phyloP scores from a whole-genome alignment of 2,329 filamentous ascomycete species.

The Stemphylium beticola region DNA sequence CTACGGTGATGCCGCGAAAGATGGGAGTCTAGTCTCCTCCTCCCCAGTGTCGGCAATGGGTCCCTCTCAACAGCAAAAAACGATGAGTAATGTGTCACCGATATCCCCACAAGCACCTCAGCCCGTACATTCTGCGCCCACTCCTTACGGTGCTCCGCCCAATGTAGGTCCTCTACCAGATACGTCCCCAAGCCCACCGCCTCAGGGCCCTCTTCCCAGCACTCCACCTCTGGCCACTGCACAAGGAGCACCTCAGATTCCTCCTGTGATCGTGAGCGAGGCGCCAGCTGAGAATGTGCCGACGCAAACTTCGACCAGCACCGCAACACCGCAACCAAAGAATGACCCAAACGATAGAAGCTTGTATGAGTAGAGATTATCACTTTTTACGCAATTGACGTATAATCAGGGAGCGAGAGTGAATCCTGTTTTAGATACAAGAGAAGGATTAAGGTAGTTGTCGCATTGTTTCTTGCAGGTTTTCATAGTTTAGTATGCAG shows the following conservation, averaged over 20 bases:
- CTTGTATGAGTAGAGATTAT: constrained; percentile 24
- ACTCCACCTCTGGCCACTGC: constrained; percentile 6
- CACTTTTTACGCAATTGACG: too few relatives aligned
- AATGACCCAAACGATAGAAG: constrained; percentile 23
- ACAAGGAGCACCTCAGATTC: constrained; percentile 2
- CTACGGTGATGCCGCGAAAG: constrained; percentile 24
- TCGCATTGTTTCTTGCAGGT: too few relatives aligned
- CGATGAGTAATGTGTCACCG: constrained; percentile 8
- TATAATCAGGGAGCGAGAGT: too few relatives aligned
- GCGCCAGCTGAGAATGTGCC: neutral
- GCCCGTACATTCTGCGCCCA: constrained; percentile 14
- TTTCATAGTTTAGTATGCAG: too few relatives aligned
- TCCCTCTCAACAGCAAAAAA: constrained; percentile 3
- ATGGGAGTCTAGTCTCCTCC: constrained; percentile 15
- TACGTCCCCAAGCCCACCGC: constrained; percentile 8
- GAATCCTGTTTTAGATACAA: too few relatives aligned
- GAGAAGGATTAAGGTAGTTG: too few relatives aligned
- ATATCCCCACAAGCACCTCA: constrained; percentile 21
- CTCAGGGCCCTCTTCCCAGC: constrained; percentile 7
- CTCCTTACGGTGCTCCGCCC: neutral
- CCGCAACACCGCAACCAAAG: constrained; percentile 14
- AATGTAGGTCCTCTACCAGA: neutral
- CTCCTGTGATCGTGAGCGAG: constrained; percentile 3
- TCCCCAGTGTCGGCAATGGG: constrained; percentile 10
- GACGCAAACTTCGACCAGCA: neutral